Percentiles rank a stretch among this genome's conserved stretches.
phyloP scores from a whole-genome alignment of 495 filamentous ascomycete genomes.

The Lasiosphaeria hispida region DNA sequence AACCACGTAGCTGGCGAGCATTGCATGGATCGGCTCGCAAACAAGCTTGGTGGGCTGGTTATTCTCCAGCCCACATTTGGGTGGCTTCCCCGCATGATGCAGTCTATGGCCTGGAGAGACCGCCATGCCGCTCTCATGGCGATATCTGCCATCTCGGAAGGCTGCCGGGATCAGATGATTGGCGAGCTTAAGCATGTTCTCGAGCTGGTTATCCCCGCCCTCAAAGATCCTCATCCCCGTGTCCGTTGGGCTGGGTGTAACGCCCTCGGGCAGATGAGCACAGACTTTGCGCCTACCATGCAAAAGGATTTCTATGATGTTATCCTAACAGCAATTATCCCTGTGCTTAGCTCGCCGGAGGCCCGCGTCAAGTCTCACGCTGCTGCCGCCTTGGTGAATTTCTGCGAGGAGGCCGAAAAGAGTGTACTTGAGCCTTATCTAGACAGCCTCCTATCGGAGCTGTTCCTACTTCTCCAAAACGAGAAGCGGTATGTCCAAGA shows the following conservation, averaged over 20 bases:
- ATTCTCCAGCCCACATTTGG: slow-evolving; percentile 91
- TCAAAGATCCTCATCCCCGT: slow-evolving; percentile 88
- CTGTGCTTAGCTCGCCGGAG: slow-evolving; percentile 84
- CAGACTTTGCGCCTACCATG: slow-evolving; percentile 98
- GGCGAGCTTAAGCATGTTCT: slow-evolving; percentile 91
- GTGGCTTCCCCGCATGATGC: slow-evolving; percentile 98
- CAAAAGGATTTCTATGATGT: slow-evolving; percentile 88
- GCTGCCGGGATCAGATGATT: slow-evolving; percentile 93
- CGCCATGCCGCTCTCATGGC: slow-evolving; percentile 98
- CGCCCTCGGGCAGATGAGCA: slow-evolving; percentile 99
- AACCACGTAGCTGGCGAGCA: slow-evolving; percentile 99
- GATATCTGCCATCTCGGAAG: slow-evolving; percentile 97
- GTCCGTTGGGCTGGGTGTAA: slow-evolving; percentile 99
- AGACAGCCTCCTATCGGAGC: slow-evolving; percentile 75
- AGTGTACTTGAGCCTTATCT: slow-evolving; percentile 90
- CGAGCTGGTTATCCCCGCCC: slow-evolving; percentile 85
- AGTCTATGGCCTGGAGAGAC: slow-evolving; percentile 90
- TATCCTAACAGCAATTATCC: slow-evolving; percentile 86
- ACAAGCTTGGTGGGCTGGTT: slow-evolving; percentile 86
- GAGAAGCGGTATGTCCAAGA: slow-evolving; percentile 96
- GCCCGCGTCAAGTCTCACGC: slow-evolving; percentile 96
- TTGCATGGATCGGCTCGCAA: slow-evolving; percentile 96
- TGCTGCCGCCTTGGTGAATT: slow-evolving; percentile 95
- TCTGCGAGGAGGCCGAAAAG: slow-evolving; percentile 98
- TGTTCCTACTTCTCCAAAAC: slow-evolving; percentile 81